A percentile compares a stretch with the other conserved stretches of the same genome.
These are phyloP conservation scores for Sporisorium iseilematis-ciliati DNA, from an alignment of 1,284 basidiomycete genomes.

Conservation along the genomic window DNA sequence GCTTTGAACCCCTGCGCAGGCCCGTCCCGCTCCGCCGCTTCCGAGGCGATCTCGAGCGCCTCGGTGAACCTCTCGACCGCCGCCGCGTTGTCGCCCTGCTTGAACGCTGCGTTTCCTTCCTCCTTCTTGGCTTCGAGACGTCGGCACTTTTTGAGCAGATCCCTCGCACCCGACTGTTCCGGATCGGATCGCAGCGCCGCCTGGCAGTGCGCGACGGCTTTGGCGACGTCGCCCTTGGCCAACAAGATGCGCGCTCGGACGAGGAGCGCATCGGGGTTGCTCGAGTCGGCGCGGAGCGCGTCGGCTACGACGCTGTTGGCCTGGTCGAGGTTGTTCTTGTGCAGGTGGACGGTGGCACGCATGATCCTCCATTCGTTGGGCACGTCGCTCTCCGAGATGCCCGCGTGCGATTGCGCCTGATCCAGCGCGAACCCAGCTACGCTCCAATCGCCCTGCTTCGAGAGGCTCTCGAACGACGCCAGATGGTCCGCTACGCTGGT, in stretches of 20 bases:
- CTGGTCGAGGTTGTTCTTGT: slow-evolving; percentile 57
- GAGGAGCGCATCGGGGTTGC: slow-evolving; percentile 83
- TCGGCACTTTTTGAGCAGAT: slow-evolving; percentile 80
- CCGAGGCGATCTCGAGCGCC: slow-evolving; percentile 53
- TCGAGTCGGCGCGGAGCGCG: slow-evolving; percentile 78
- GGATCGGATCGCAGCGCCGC: slow-evolving; percentile 84
- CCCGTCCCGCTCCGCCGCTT: slow-evolving; percentile 52
- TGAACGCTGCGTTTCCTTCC: slow-evolving; percentile 84
- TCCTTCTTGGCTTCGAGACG: slow-evolving; percentile 85
- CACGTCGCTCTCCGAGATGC: slow-evolving; percentile 48
- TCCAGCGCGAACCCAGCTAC: slow-evolving; percentile 60
- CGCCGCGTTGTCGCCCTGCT: slow-evolving; percentile 75
- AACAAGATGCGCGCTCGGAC: slow-evolving; percentile 84
- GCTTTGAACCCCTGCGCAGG: slow-evolving; percentile 71
- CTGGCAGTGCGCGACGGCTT: slow-evolving; percentile 79
- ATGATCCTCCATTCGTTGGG: slow-evolving; percentile 53
- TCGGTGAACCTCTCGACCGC: slow-evolving; percentile 75
- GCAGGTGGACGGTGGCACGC: slow-evolving; percentile 51
- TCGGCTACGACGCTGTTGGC: slow-evolving; percentile 74
- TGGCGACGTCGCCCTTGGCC: slow-evolving; percentile 78
- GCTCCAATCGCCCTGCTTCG: slow-evolving; percentile 74
- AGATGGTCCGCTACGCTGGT: slow-evolving; percentile 56
- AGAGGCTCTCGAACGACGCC: slow-evolving; percentile 77
- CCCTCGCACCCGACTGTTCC: slow-evolving; percentile 78
- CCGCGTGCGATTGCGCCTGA: slow-evolving; percentile 52